Percentiles rank a stretch among this genome's conserved stretches.
phyloP scores from a whole-genome alignment of 441 rosid species.

The Adansonia grandidieri region DNA sequence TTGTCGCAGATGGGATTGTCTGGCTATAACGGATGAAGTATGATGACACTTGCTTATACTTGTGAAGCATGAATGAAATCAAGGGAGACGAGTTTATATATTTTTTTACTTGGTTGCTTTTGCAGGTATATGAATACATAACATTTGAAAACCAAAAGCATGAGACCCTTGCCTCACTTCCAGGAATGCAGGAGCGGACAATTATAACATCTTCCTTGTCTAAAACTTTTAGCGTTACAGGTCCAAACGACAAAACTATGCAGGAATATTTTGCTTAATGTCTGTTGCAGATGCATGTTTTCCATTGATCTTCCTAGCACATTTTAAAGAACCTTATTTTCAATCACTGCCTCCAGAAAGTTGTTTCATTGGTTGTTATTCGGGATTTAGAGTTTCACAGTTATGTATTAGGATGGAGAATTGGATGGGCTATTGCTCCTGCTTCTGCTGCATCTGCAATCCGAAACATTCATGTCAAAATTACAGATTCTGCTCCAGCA shows the following conservation, averaged over 20 bases:
- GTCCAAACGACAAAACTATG: constrained; percentile 32
- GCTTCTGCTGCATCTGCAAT: constrained; percentile 44
- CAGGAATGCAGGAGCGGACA: constrained; percentile 66
- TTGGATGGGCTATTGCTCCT: constrained; percentile 78
- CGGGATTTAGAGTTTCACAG: constrained; percentile 21
- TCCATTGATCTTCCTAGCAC: background rate
- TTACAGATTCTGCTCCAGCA: constrained; percentile 69
- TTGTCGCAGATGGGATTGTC: constrained; percentile 56
- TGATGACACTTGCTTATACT: constrained; percentile 22
- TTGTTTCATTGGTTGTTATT: background rate
- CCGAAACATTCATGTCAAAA: constrained; percentile 55
- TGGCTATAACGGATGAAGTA: constrained; percentile 70
- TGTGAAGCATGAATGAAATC: background rate
- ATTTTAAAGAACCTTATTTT: background rate
- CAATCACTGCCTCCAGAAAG: constrained; percentile 4
- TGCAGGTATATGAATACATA: constrained; percentile 62
- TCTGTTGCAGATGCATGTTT: constrained; percentile 8
- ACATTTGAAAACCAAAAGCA: constrained; percentile 53
- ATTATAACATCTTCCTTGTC: constrained; percentile 67
- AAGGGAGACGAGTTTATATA: background rate
- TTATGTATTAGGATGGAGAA: constrained; percentile 57
- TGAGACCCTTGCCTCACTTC: constrained; percentile 54
- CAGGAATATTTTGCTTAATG: background rate
- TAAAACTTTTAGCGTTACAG: constrained; percentile 65
- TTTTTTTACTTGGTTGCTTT: background rate